Evolutionary conservation across 129 eudicot genomes (phyloP).

Genomic region (Oenanthe sinensis): DNA sequence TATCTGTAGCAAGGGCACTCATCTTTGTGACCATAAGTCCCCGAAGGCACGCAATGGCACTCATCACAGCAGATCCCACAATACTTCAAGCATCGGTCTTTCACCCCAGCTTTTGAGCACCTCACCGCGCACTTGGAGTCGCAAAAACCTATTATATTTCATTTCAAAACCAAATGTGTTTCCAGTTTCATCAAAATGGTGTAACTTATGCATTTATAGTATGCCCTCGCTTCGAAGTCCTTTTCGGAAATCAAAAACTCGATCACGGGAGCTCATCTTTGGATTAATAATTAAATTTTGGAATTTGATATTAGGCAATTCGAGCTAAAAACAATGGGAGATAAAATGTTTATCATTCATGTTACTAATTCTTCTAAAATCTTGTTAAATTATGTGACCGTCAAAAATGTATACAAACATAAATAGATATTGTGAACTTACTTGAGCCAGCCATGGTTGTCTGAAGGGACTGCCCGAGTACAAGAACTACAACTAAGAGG

Average conservation of each 20-base stretch:
- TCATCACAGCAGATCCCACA: conserved; percentile 72
- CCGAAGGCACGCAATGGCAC: conserved; percentile 82
- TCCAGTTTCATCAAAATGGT: not conserved
- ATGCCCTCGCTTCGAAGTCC: too few species aligned
- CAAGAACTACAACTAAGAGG: not conserved
- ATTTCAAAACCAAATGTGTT: too few species aligned
- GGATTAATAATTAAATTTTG: too few species aligned
- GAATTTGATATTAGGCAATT: too few species aligned
- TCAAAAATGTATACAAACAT: too few species aligned
- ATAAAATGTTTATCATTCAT: too few species aligned
- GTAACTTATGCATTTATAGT: too few species aligned
- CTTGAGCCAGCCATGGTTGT: not conserved
- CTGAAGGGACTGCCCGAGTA: not conserved
- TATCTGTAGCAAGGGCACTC: conserved; percentile 85
- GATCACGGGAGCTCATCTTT: too few species aligned
- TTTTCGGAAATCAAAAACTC: too few species aligned
- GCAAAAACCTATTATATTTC: conserved; percentile 27
- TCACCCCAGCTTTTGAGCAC: conserved; percentile 61
- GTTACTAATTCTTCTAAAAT: too few species aligned
- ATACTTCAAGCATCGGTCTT: conserved; percentile 61
- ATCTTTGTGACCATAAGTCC: conserved; percentile 63
- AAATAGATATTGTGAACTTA: not conserved
- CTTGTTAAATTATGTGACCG: too few species aligned
- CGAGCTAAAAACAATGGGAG: too few species aligned
- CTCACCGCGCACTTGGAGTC: conserved; percentile 54